Evolutionary conservation across 441 rosid species (phyloP).

Genomic region (Populus tomentosa): DNA sequence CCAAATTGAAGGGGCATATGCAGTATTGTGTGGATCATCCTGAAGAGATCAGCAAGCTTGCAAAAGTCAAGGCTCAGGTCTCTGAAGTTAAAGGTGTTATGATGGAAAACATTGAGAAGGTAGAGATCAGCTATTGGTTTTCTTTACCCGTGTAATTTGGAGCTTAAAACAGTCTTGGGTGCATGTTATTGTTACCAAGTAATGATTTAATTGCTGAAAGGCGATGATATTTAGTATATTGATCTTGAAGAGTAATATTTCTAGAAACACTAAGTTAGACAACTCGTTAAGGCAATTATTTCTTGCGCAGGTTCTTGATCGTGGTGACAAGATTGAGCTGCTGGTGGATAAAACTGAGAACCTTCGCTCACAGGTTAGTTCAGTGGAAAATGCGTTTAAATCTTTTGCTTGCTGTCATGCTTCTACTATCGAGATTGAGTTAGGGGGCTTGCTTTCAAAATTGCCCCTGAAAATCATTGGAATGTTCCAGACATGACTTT

Average conservation of each 20-base stretch:
- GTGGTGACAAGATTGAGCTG: slow-evolving; percentile 97
- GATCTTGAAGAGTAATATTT: neutral
- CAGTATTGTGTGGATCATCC: slow-evolving; percentile 76
- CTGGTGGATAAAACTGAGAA: slow-evolving; percentile 97
- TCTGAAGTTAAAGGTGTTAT: slow-evolving; percentile 87
- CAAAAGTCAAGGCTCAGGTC: slow-evolving; percentile 83
- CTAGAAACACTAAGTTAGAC: neutral
- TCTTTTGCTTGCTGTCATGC: neutral
- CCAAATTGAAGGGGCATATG: slow-evolving; percentile 81
- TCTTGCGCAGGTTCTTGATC: slow-evolving; percentile 78
- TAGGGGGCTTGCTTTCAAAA: neutral
- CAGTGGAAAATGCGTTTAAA: neutral
- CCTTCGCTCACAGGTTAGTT: slow-evolving; percentile 86
- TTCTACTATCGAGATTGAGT: neutral
- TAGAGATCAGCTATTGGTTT: slow-evolving; percentile 13
- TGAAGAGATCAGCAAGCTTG: slow-evolving; percentile 68
- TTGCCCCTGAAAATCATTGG: neutral
- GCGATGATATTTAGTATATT: neutral
- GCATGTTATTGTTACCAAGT: neutral
- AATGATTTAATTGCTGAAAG: neutral
- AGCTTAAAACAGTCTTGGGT: neutral
- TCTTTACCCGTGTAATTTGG: neutral
- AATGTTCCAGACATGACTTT: neutral
- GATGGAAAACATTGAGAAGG: slow-evolving; percentile 91
- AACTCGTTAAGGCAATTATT: neutral